Conservation (phyloP, 2,329 filamentous ascomycete genomes). For the Cytospora schulzeri region DNA sequence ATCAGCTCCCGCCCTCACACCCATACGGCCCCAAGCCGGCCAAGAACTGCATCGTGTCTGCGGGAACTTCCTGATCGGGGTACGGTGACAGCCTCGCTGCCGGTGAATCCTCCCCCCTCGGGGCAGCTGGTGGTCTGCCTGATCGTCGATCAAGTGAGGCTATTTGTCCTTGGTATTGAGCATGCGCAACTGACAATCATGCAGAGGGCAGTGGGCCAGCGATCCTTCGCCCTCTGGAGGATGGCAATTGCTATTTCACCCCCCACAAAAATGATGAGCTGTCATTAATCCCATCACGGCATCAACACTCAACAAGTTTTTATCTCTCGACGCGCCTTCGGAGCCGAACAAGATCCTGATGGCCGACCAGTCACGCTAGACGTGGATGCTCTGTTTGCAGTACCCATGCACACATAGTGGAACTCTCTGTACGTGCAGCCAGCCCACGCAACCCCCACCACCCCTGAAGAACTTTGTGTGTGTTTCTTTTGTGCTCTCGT, state of each 20-base stretch:
- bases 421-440: not conserved
- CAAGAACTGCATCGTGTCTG: not conserved
- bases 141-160: constrained; percentile 4
- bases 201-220: constrained; percentile 6
- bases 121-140: not conserved
- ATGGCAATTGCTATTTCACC: not conserved
- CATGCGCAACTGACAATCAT: constrained; percentile 4
- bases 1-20: not conserved
- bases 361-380: constrained; percentile 17
- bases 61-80: constrained; percentile 3
- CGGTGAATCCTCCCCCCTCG: not conserved
- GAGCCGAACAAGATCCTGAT: constrained; percentile 21
- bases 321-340: constrained; percentile 8
- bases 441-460: not conserved
- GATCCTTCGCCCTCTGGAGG: constrained; percentile 18
- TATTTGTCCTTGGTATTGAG: not conserved
- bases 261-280: constrained; percentile 15
- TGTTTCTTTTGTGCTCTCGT: constrained; percentile 8
- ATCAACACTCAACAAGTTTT: too few relatives aligned
- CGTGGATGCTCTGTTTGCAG: constrained; percentile 7
- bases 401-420: not conserved
- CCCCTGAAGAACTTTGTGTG: not conserved
- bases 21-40: not conserved
- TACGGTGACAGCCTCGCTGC: not conserved
- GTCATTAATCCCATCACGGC: not conserved